Base-by-base conservation (phyloP, 495 filamentous ascomycete species). In the Aspergillus funiculosus region DNA sequence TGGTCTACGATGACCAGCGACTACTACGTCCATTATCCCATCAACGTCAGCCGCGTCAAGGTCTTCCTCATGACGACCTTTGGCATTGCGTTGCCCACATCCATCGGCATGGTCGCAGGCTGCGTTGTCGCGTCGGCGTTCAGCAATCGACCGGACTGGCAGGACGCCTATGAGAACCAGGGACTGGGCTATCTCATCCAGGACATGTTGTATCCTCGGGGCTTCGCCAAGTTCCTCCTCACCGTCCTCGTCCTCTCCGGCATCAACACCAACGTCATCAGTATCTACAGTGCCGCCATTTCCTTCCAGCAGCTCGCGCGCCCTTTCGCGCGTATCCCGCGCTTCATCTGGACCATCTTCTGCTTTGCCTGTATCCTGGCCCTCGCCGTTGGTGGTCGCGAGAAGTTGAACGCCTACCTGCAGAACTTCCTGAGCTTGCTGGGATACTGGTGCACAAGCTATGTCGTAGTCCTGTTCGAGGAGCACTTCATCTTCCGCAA, bases 401-500 rank as follows among this genome's bases (percentile, higher is more conserved):
- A 17, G 18, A 43, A 43, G 26, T 19, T 43, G 11, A 43, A 43
- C 9, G 29, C 17, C 6, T 43, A 43, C 19, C 14, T 43, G 3
- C 60, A 70, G 47, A 63, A 77, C 43, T 78, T 78, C 48, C 61
- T 80, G 14, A 63, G 65, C n/a, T 50, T 77, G 30, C 60, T 80
- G 19, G 76, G 76, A 5, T 80, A 78, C 54, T 78, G 74, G 71
- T 68, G 64, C 35, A 72, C 74, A 1, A 66, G 63, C 10, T 77
- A 73, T 54, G 69, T 71, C 15, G 56, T 74, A 43, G 74, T 80
- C 42, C 46, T 81, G 6, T 64, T 78, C 39, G 52, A 63, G 13
- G 79, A 82, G 47, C 75, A 82, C 53, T 72, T 70, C 40, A 38
- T 70, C 21, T 81, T 80, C 61, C 71, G 79, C 17, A 60, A 61